Evolutionary conservation across 73 alveolate species (phyloP), one percentile per base, ranked within the genome.

Genomic region (Paramecium tetraurelia): DNA sequence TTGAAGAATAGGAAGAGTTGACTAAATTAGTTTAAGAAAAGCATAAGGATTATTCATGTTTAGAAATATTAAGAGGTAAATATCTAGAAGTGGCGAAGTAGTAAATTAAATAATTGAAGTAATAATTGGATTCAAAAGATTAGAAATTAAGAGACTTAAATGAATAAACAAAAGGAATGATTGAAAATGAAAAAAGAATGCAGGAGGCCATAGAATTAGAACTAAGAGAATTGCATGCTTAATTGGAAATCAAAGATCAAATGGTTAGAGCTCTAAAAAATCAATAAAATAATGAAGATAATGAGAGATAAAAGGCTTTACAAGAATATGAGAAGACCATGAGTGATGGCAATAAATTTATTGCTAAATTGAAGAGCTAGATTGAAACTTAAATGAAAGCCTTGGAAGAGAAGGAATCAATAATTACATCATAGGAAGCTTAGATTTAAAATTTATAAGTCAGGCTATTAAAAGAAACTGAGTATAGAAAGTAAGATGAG

Each of bases 171-270:
- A 80, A 80, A 18, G 57, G 57, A 43, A 40, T 44, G 43, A 2
- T 38, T 0, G 70, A 44, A 12, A 80, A 80, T 80, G 90, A 80
- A 43, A 80, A 80, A 80, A 80, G 75, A 44, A 31, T 80, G 57
- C 46, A 80, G 24, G 90, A 80, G 16, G 90, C 90, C 12, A 41
- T 80, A 12, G 90, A 80, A 80, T 44, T 46, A 24, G 90, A 80
- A 80, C 43, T 80, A 18, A 80, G 90, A 80, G 90, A 80, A 35
- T 24, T 80, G 3, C 90, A 80, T 80, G 2, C 46, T 44, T 46
- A 80, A 24, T 20, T 80, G 14, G 90, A 80, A 1, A 24, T 80
- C 4, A 80, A 80, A 14, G 90, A 80, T 44, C 10, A 80, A 80
- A 44, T 80, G 75, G 46, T 80, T 21, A 41, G 31, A 46, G 90